Evolutionary conservation across 2,329 filamentous ascomycete genomes (phyloP).

Genomic region (Beauveria sp.): DNA sequence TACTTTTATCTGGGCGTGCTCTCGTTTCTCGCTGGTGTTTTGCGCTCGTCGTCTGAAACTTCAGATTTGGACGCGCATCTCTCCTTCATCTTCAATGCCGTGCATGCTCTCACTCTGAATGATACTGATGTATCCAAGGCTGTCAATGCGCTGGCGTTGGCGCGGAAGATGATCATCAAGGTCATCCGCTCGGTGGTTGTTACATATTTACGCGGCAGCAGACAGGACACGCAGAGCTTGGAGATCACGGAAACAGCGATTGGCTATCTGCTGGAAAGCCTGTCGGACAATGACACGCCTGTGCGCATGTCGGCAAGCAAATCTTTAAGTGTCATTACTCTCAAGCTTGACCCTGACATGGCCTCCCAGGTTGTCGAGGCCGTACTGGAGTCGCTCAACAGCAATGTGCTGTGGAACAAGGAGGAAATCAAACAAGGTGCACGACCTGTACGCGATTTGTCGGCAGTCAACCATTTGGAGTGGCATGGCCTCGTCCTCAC

Average conservation of each 20-base stretch:
- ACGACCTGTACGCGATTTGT: slow-evolving; percentile 50
- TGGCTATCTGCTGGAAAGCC: slow-evolving; percentile 66
- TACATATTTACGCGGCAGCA: slow-evolving; percentile 50
- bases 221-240: slow-evolving; percentile 33
- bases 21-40: slow-evolving; percentile 69
- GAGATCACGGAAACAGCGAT: slow-evolving; percentile 72
- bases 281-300: slow-evolving; percentile 84
- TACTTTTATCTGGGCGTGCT: slow-evolving; percentile 75
- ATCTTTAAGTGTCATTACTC: slow-evolving; percentile 76
- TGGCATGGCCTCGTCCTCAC: slow-evolving; percentile 94
- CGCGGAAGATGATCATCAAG: slow-evolving; percentile 77
- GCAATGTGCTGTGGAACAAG: slow-evolving; percentile 48
- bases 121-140: slow-evolving; percentile 40
- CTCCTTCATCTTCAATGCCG: slow-evolving; percentile 55
- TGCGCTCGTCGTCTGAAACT: slow-evolving; percentile 61
- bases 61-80: slow-evolving; percentile 66
- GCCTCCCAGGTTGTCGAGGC: slow-evolving; percentile 81
- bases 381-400: slow-evolving; percentile 62
- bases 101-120: slow-evolving; percentile 49
- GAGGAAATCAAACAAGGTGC: slow-evolving; percentile 26
- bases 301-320: slow-evolving; percentile 90
- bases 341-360: slow-evolving; percentile 74
- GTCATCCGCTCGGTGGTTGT: slow-evolving; percentile 68
- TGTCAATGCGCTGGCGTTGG: slow-evolving; percentile 66
- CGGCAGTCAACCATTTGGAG: slow-evolving; percentile 68